Percentiles rank a stretch among this genome's conserved stretches.
phyloP scores from a whole-genome alignment of 768 basidiomycete genomes.

The Dendrothele bispora region DNA sequence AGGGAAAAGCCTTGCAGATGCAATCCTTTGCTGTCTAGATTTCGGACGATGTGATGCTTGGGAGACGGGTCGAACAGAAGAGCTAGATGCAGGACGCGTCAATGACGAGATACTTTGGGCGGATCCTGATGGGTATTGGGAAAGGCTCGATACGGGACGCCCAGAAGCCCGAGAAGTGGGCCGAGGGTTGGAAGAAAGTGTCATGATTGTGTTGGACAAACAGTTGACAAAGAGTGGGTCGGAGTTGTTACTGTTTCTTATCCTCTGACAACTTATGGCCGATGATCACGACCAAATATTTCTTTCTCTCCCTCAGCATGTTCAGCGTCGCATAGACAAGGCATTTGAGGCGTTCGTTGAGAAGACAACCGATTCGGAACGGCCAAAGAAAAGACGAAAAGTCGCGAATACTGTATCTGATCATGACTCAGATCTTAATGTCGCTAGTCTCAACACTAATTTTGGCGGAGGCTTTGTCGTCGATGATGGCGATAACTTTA shows the following conservation, averaged over 20 bases:
- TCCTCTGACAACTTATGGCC: too few species aligned
- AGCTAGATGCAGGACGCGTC: slow-evolving; percentile 31
- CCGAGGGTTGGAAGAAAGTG: background rate
- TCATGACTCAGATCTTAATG: background rate
- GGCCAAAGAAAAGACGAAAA: slow-evolving; percentile 9
- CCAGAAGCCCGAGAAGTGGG: background rate
- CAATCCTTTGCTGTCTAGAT: slow-evolving; percentile 44
- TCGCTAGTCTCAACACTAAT: background rate
- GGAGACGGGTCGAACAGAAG: slow-evolving; percentile 37
- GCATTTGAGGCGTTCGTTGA: slow-evolving; percentile 39
- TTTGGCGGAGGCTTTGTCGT: slow-evolving; percentile 13
- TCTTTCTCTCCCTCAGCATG: slow-evolving; percentile 32
- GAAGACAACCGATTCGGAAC: background rate
- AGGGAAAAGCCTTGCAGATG: slow-evolving; percentile 52
- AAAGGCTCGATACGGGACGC: background rate
- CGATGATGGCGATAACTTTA: slow-evolving; percentile 3
- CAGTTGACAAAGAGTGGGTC: too few species aligned
- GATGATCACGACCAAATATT: slow-evolving; percentile 3
- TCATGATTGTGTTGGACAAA: too few species aligned
- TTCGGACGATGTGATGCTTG: slow-evolving; percentile 42
- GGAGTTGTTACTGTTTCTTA: too few species aligned
- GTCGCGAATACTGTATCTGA: background rate
- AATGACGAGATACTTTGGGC: background rate
- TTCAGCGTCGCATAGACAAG: slow-evolving; percentile 50
- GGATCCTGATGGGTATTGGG: background rate